Percentiles rank a stretch among this genome's conserved stretches.
Conservation (phyloP, 768 basidiomycete species). For the Hemileccinum impolitum region DNA sequence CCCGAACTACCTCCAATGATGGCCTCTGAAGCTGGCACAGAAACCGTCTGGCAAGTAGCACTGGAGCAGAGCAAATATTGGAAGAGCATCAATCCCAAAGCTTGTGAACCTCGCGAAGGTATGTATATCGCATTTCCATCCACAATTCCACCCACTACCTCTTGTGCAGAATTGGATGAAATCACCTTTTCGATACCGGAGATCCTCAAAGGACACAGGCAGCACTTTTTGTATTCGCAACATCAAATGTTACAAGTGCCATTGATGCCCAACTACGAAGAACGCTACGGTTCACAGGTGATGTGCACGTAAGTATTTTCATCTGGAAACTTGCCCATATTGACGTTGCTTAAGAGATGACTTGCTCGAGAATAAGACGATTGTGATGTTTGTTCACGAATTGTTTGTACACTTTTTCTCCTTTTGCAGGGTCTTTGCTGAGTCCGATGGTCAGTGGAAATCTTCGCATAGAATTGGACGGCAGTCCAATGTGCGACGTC, state of each 20-base stretch:
- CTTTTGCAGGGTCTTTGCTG: neutral
- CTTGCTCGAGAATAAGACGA: slow-evolving; percentile 68
- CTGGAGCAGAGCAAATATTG: slow-evolving; percentile 87
- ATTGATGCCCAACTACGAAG: slow-evolving; percentile 65
- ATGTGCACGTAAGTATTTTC: slow-evolving; percentile 78
- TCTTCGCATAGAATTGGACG: slow-evolving; percentile 77
- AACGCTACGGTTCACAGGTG: slow-evolving; percentile 76
- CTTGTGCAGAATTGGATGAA: slow-evolving; percentile 52
- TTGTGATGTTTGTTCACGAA: slow-evolving; percentile 91
- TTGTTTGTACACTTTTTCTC: slow-evolving; percentile 56
- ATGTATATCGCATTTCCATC: slow-evolving; percentile 1
- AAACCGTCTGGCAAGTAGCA: slow-evolving; percentile 87
- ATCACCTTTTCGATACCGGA: slow-evolving; percentile 72
- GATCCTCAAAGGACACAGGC: slow-evolving; percentile 86
- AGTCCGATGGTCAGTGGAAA: slow-evolving; percentile 62
- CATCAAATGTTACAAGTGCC: slow-evolving; percentile 82
- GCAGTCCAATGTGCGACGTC: slow-evolving; percentile 67
- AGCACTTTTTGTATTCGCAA: slow-evolving; percentile 72
- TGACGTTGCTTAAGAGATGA: slow-evolving; percentile 50
- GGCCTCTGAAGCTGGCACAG: slow-evolving; percentile 78
- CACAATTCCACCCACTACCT: neutral
- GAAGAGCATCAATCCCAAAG: slow-evolving; percentile 80
- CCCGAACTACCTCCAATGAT: slow-evolving; percentile 67
- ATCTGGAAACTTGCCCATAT: neutral
- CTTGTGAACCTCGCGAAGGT: slow-evolving; percentile 83